Percentiles rank a stretch among this genome's conserved stretches.
These are phyloP conservation scores for Aspergillus novofumigatus DNA, from an alignment of 2,329 filamentous ascomycete species.

Conservation along the genomic window DNA sequence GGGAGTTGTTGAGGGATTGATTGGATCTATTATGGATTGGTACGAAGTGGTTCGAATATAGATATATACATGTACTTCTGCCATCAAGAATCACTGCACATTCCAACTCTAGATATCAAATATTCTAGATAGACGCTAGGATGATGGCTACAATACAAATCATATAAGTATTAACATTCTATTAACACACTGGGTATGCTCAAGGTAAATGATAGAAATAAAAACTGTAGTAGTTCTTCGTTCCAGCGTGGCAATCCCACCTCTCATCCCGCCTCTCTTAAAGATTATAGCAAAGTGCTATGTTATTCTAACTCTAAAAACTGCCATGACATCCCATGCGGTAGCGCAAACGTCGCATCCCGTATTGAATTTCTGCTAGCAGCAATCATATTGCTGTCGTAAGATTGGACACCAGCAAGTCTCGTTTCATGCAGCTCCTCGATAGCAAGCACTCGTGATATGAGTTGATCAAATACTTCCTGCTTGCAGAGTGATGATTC, in stretches of 20 bases:
- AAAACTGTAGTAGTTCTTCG: background rate
- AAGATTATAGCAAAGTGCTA: no score
- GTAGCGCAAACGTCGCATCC: background rate
- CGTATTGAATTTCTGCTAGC: background rate
- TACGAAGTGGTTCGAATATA: no score
- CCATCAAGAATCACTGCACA: no score
- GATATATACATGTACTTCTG: no score
- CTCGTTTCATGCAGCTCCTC: background rate
- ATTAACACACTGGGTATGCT: no score
- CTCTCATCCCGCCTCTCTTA: background rate
- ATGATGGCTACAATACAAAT: no score
- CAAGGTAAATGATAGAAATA: no score
- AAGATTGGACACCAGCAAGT: background rate
- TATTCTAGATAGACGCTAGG: no score
- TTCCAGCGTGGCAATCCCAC: background rate
- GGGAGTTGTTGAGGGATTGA: no score
- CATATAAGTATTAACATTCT: no score
- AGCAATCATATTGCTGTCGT: background rate
- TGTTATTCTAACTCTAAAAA: background rate
- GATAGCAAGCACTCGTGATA: background rate
- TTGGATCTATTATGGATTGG: no score
- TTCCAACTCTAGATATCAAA: no score
- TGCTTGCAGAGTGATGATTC: background rate
- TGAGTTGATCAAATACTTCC: background rate
- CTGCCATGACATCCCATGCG: background rate